Base-by-base conservation (phyloP, 2,329 filamentous ascomycete species). In the Torrubiellomyces zombiae region DNA sequence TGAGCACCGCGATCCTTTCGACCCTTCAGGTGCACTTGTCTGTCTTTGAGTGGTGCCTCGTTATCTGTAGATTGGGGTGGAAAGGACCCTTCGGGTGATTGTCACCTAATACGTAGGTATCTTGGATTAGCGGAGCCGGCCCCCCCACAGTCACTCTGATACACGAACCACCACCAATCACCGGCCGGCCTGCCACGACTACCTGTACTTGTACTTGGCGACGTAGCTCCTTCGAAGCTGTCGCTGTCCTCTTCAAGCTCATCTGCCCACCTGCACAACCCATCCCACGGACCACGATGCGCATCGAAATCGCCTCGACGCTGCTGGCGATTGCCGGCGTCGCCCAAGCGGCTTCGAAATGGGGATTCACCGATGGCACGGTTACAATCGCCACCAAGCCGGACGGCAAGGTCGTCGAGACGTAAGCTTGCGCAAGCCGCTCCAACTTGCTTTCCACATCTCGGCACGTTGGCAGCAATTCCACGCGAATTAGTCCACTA, bases 361-460 rank as follows among this genome's bases (percentile, higher is more conserved):
- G 79, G 79, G 62, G 63, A 28, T 85, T 85, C 40, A 65, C 76
- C 35, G 77, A 83, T 51, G 79, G 64, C 35, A 70, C 63, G 32
- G 58, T 85, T 35, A 62, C 69, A 7, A 59, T 85, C 29, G 56
- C 60, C 35, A 55, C 60, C 39, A 83, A 80, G 52, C 75, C 75
- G 59, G 56, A 59, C 32, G 63, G 59, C 33, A 56, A 57, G 26
- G 51, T 60, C 36, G 75, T 77, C 50, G 66, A 78, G 55, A 77
- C 73, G 73, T 78, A 59, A 43, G 65, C 36, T 45, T 30, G 26
- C 14, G 24, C 28, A 18, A 11, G 19, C 20, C 7, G 20, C 16
- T 11, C 25, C 23, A 14, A 19, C 5, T 26, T 20, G n/a, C n/a
- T 18, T 13, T 16, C 2, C 9, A 15, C 1, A 6, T 14, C 16